Evolutionary conservation across 371 early-diverging fungal genomes (phyloP).

Genomic region (Capillidium heterosporum): DNA sequence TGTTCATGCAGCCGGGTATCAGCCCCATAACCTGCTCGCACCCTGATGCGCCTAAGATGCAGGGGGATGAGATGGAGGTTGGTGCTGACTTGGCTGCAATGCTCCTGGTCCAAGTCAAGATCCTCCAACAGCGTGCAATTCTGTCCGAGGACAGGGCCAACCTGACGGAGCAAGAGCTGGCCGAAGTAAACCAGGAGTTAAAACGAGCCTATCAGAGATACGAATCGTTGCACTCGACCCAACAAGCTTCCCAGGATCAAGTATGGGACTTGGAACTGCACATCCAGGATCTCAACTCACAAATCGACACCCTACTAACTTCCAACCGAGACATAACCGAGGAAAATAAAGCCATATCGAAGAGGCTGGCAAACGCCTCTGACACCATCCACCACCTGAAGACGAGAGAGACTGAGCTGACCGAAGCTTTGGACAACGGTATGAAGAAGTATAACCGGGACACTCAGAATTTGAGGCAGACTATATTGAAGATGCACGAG

Average conservation of each 20-base stretch:
- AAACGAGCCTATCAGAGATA: neutral
- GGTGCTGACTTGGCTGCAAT: neutral
- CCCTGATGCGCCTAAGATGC: no score
- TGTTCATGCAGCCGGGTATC: neutral
- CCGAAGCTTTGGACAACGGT: neutral
- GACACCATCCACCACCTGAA: neutral
- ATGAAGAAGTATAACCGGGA: neutral
- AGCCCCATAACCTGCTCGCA: no score
- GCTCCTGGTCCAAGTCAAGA: neutral
- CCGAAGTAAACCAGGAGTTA: neutral
- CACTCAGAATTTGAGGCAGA: neutral
- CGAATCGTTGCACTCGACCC: neutral
- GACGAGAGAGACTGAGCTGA: neutral
- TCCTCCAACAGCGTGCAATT: neutral
- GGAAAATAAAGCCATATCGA: neutral
- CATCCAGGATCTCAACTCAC: neutral
- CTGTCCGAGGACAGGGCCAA: neutral
- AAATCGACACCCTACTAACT: neutral
- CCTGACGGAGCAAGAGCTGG: neutral
- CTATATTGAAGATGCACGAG: neutral
- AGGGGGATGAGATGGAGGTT: neutral
- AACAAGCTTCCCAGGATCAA: neutral
- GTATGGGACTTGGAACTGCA: neutral
- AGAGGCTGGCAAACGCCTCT: neutral
- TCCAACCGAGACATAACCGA: neutral